Conservation (phyloP, 2,329 filamentous ascomycete genomes). For the Fusarium euwallaceae region DNA sequence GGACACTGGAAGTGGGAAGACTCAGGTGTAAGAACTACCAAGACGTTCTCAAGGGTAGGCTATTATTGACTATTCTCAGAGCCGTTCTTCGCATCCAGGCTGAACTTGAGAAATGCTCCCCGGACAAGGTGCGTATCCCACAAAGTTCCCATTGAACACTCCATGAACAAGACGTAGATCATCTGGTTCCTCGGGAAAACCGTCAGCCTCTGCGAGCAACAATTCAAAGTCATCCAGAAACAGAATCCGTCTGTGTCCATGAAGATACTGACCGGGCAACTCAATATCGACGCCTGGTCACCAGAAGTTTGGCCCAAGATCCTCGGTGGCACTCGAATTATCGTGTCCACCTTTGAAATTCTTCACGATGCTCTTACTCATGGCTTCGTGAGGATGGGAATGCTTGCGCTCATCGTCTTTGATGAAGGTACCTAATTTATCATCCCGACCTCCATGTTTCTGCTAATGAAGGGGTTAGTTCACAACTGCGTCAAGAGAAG, state of each 20-base stretch:
- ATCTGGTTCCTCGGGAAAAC: slow-evolving; percentile 83
- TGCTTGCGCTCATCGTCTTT: slow-evolving; percentile 79
- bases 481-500: slow-evolving; percentile 79
- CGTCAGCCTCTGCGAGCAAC: slow-evolving; percentile 75
- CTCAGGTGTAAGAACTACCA: slow-evolving; percentile 72
- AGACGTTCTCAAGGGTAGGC: neutral
- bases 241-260: slow-evolving; percentile 72
- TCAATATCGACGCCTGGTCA: slow-evolving; percentile 81
- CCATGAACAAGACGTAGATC: slow-evolving; percentile 56
- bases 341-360: slow-evolving; percentile 83
- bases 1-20: slow-evolving; percentile 86
- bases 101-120: slow-evolving; percentile 68
- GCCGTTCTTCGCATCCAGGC: slow-evolving; percentile 76
- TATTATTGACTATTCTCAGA: slow-evolving; percentile 56
- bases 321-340: slow-evolving; percentile 74
- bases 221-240: slow-evolving; percentile 69
- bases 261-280: slow-evolving; percentile 74
- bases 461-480: slow-evolving; percentile 60
- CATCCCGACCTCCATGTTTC: neutral
- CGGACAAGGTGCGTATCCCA: slow-evolving; percentile 70
- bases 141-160: neutral
- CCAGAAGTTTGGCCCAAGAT: slow-evolving; percentile 75
- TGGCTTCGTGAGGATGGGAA: slow-evolving; percentile 76
- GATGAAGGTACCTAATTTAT: slow-evolving; percentile 76
- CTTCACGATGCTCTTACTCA: slow-evolving; percentile 80